Evolutionary conservation across 371 early-diverging fungal genomes (phyloP).

Genomic region (Dichotomocladium elegans): DNA sequence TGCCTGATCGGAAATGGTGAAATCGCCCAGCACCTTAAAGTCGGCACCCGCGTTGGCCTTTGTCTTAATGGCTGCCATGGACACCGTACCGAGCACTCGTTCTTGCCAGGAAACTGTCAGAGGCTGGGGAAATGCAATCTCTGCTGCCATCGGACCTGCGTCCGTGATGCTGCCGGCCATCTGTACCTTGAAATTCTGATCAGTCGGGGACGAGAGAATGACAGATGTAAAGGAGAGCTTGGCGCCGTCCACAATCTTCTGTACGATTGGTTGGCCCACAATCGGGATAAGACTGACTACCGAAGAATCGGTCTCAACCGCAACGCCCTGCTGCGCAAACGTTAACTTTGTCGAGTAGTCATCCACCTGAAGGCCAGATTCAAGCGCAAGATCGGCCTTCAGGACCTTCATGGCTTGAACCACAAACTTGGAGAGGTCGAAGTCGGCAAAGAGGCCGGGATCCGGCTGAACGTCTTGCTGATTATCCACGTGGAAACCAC

Average conservation of each 20-base stretch:
- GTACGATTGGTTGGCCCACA: conserved; percentile 58
- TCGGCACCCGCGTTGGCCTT: conserved; percentile 35
- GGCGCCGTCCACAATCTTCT: conserved; percentile 49
- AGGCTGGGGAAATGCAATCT: conserved; percentile 49
- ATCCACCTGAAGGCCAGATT: conserved; percentile 47
- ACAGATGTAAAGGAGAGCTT: conserved; percentile 46
- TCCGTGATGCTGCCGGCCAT: conserved; percentile 54
- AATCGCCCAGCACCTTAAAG: conserved; percentile 38
- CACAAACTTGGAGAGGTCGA: conserved; percentile 48
- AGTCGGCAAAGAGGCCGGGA: conserved; percentile 35
- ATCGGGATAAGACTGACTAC: conserved; percentile 50
- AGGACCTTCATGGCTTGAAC: conserved; percentile 52
- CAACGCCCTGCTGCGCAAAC: conserved; percentile 48
- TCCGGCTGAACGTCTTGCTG: conserved; percentile 33
- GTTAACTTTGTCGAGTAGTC: conserved; percentile 43
- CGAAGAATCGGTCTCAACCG: conserved; percentile 38
- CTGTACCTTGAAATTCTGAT: conserved; percentile 45
- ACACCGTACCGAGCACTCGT: conserved; percentile 43
- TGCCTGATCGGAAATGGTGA: conserved; percentile 36
- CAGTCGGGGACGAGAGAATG: conserved; percentile 46
- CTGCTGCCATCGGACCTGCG: conserved; percentile 63
- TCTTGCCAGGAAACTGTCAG: conserved; percentile 51
- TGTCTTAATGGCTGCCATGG: conserved; percentile 40
- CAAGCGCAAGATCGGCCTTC: conserved; percentile 47
- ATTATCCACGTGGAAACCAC: conserved; percentile 40